Evolutionary conservation across 163 green algal species (phyloP).

Genomic region (Dunaliella salina): DNA sequence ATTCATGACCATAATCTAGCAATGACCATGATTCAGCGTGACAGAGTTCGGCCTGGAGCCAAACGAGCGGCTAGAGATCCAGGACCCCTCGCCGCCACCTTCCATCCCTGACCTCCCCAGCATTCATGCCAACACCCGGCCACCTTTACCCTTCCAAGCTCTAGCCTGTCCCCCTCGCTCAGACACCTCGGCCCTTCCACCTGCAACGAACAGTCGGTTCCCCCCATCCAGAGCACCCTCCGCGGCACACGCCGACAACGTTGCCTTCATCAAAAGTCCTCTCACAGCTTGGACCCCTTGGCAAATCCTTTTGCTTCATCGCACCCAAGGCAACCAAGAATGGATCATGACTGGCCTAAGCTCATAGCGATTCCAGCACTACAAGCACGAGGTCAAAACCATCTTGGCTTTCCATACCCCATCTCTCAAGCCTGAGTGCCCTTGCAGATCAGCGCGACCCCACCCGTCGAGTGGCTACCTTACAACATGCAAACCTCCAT

Average conservation of each 20-base stretch:
- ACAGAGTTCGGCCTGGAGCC: too few relatives aligned
- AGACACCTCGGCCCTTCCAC: neutral
- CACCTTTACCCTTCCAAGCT: neutral
- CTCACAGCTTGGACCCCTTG: neutral
- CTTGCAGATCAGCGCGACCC: neutral
- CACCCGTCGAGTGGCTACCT: neutral
- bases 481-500: too few relatives aligned
- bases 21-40: too few relatives aligned
- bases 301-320: neutral
- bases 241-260: neutral
- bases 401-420: neutral
- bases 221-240: neutral
- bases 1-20: too few relatives aligned
- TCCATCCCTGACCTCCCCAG: too few relatives aligned
- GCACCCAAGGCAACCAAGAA: neutral
- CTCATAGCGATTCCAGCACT: too few relatives aligned
- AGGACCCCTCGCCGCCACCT: too few relatives aligned
- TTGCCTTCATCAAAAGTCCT: neutral
- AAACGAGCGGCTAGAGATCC: too few relatives aligned
- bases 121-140: too few relatives aligned
- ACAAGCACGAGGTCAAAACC: neutral
- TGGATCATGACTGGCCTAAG: too few relatives aligned
- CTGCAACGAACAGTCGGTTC: neutral
- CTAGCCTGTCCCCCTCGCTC: neutral
- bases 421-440: neutral